phyloP scores from a whole-genome alignment of 768 basidiomycete genomes.

The Auricularia heimuer region DNA sequence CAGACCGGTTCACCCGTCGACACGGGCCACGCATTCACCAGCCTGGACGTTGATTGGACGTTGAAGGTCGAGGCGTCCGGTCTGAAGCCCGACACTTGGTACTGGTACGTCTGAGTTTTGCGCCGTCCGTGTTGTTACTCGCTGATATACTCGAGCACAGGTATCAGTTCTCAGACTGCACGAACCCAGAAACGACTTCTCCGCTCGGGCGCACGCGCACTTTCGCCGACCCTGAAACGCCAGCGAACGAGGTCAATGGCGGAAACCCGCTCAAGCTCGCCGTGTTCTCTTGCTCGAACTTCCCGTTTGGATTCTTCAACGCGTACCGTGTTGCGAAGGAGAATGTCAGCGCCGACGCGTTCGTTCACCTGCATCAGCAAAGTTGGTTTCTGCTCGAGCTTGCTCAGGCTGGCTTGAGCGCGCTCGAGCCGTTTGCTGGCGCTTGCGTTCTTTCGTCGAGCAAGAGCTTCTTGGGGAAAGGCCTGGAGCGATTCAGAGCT shows the following conservation, averaged over 20 bases:
- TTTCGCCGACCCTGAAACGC: constrained; percentile 35
- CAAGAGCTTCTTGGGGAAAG: too few relatives aligned
- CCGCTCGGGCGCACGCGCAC: constrained; percentile 45
- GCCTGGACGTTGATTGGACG: constrained; percentile 50
- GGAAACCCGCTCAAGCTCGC: constrained; percentile 45
- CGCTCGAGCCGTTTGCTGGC: too few relatives aligned
- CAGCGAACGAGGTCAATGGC: constrained; percentile 38
- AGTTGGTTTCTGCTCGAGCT: too few relatives aligned
- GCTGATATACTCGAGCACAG: constrained; percentile 9
- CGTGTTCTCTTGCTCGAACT: constrained; percentile 50
- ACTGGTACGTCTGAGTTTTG: constrained; percentile 28
- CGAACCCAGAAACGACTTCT: constrained; percentile 31
- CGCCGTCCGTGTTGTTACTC: neutral
- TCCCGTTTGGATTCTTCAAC: constrained; percentile 47
- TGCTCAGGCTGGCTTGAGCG: too few relatives aligned
- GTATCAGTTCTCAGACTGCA: constrained; percentile 43
- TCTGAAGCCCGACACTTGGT: constrained; percentile 41
- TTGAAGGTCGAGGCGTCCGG: constrained; percentile 48
- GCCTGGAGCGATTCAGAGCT: too few relatives aligned
- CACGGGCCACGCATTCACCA: constrained; percentile 41
- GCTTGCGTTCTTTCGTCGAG: too few relatives aligned
- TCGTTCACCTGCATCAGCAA: constrained; percentile 32
- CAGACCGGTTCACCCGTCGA: constrained; percentile 28
- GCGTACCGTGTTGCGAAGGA: constrained; percentile 48
- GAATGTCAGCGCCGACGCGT: constrained; percentile 42